Percentiles rank a stretch among this genome's conserved stretches.
Conservation (phyloP, 106 monocot genomes). For the Iris macrosiphon region DNA sequence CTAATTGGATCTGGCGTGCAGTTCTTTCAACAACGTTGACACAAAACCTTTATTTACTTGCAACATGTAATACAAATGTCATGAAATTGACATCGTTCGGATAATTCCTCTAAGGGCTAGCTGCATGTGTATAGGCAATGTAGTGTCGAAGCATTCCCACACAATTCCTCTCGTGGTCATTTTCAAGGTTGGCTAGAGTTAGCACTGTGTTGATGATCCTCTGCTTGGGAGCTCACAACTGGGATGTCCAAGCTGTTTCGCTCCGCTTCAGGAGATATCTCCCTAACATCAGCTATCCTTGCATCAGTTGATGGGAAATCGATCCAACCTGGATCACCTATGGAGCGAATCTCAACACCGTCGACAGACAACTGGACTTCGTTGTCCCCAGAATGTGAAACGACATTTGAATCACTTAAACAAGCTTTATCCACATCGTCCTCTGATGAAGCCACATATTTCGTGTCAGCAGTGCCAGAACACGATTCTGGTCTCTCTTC, state of each 20-base stretch:
- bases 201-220: conserved; percentile 31
- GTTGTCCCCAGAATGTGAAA: conserved; percentile 21
- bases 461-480: conserved; percentile 34
- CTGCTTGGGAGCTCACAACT: conserved; percentile 29
- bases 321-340: conserved; percentile 53
- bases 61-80: too few relatives aligned
- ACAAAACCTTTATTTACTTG: too few relatives aligned
- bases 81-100: too few relatives aligned
- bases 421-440: conserved; percentile 90
- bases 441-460: conserved; percentile 66
- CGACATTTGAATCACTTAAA: conserved; percentile 45
- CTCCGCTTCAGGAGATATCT: conserved; percentile 62
- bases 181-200: too few relatives aligned
- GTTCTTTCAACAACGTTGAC: too few relatives aligned
- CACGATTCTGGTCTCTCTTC: conserved; percentile 56
- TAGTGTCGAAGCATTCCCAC: too few relatives aligned
- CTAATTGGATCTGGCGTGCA: too few relatives aligned
- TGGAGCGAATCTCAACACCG: conserved; percentile 44
- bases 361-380: conserved; percentile 38
- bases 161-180: too few relatives aligned
- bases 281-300: conserved; percentile 68
- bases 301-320: conserved; percentile 38
- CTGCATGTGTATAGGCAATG: too few relatives aligned
- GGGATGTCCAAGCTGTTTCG: conserved; percentile 66
- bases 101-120: too few relatives aligned